Conservation (phyloP, 495 filamentous ascomycete species). For the Hyphodiscus hymeniophilus region DNA sequence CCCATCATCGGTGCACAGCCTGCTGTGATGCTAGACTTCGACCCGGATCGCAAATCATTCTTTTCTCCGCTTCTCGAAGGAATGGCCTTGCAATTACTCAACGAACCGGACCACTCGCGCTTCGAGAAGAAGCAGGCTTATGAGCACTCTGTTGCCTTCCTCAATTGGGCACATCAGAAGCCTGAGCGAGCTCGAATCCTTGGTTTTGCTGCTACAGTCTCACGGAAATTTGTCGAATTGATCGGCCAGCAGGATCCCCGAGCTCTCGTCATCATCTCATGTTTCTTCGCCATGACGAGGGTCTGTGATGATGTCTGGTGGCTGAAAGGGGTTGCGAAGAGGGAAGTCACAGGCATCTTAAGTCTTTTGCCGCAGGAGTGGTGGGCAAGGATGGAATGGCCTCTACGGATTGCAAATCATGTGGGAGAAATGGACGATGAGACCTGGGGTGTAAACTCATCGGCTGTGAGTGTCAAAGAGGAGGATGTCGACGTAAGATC, state of each 20-base stretch:
- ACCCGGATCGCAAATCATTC: slow-evolving; percentile 29
- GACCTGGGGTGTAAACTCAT: slow-evolving; percentile 29
- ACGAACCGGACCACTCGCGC: slow-evolving; percentile 14
- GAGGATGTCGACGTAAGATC: slow-evolving; percentile 1
- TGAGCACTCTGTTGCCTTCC: slow-evolving; percentile 44
- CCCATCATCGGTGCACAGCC: slow-evolving; percentile 49
- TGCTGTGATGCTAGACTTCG: slow-evolving; percentile 39
- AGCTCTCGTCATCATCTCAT: slow-evolving; percentile 44
- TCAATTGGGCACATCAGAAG: slow-evolving; percentile 48
- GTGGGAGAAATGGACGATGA: slow-evolving; percentile 35
- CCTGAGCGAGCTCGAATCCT: slow-evolving; percentile 44
- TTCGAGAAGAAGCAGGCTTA: slow-evolving; percentile 40
- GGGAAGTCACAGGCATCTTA: slow-evolving; percentile 46
- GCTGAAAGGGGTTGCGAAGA: slow-evolving; percentile 46
- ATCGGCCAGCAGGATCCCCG: slow-evolving; percentile 41
- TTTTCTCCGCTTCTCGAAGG: slow-evolving; percentile 44
- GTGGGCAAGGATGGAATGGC: slow-evolving; percentile 50
- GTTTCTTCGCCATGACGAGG: slow-evolving; percentile 49
- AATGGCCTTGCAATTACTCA: slow-evolving; percentile 37
- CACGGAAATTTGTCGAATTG: slow-evolving; percentile 45
- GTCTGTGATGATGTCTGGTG: slow-evolving; percentile 46
- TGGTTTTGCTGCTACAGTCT: slow-evolving; percentile 50
- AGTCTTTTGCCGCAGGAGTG: slow-evolving; percentile 40
- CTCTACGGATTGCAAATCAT: slow-evolving; percentile 38
- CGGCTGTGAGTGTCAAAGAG: slow-evolving; percentile 1